Percentiles rank a stretch among this genome's conserved stretches.
Conservation (phyloP, 805 yeast genomes). For the Kockiozyma suomiensis region DNA sequence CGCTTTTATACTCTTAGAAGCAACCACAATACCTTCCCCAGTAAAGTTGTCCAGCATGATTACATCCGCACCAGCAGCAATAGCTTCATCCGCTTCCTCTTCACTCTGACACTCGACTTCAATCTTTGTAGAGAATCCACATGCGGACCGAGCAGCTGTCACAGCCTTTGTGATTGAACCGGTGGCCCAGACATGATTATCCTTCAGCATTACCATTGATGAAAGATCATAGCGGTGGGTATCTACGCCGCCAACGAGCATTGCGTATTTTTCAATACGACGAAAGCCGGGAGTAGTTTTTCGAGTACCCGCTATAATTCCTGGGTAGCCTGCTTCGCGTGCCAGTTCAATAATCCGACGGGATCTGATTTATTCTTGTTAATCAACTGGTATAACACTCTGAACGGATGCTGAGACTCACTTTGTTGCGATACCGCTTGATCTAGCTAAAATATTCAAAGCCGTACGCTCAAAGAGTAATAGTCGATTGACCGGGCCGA, state of each 20-base stretch:
- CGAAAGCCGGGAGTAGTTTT: constrained; percentile 97
- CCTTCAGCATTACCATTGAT: constrained; percentile 95
- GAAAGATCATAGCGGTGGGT: constrained; percentile 89
- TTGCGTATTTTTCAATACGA: constrained; percentile 84
- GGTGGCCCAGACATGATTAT: constrained; percentile 89
- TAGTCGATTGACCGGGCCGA: constrained; percentile 78
- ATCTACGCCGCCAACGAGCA: constrained; percentile 94
- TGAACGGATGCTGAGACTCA: constrained; percentile 13
- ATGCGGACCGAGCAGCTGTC: constrained; percentile 68
- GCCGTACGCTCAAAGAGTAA: constrained; percentile 85
- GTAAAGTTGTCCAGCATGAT: constrained; percentile 90
- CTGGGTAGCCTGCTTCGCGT: constrained; percentile 66
- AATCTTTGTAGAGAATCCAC: constrained; percentile 86
- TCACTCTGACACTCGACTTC: constrained; percentile 91
- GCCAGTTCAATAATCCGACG: constrained; percentile 61
- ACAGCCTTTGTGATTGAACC: constrained; percentile 91
- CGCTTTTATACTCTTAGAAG: constrained; percentile 63
- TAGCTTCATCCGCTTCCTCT: constrained; percentile 88
- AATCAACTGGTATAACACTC: too few relatives aligned
- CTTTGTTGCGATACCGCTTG: constrained; percentile 86
- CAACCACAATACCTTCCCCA: constrained; percentile 63
- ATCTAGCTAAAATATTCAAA: constrained; percentile 75
- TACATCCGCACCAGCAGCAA: constrained; percentile 92
- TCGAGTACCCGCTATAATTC: constrained; percentile 92
- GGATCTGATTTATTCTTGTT: constrained; percentile 42